Base-by-base conservation (phyloP, 352 stramenopile genomes). In the Phytophthora tubulina region DNA sequence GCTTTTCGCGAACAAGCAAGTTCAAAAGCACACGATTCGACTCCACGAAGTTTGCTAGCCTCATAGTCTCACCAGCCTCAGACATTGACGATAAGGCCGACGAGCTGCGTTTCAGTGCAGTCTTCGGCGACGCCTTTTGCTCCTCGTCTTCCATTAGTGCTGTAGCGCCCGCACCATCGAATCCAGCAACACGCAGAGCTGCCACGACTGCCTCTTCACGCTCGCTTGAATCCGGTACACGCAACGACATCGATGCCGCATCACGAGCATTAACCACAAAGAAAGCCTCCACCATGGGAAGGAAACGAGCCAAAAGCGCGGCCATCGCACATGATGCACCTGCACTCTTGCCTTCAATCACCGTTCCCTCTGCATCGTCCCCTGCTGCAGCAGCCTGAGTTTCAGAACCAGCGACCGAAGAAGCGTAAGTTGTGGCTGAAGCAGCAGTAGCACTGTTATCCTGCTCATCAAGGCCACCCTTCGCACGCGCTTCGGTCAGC, bases 261-360 rank as follows among this genome's bases (percentile, higher is more conserved):
- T 98, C 88, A 60, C 92, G 90, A 36, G 96, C 93, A 80, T 99
- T 99, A 3, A 99, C 96, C 32, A 99, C 96, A 74, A 99, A 99
- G 77, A 99, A 99, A 14, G 95, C 94, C 75, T 99, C 97, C 60
- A 99, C 97, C 61, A 98, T 96, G 3, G 97, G 97, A 60, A 99
- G 86, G 76, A 99, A 99, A 31, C 97, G 88, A 6, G 94, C 97
- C n/a, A 99, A 83, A 35, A 99, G 78, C 30, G 96, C 96, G 32
- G 96, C 92, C 91, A 97, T 97, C 3, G 90, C 88, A 58, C 84
- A 95, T 13, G 92, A 97, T 35, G 90, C 90, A 45, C 91, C 86
- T 58, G 88, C 89, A 70, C 90, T 96, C 73, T 95, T 95, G 32
- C 89, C 89, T 85, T 95, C 85, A 70, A 96, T 96, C 45, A 96